A percentile compares a stretch with the other conserved stretches of the same genome.
phyloP scores from a whole-genome alignment of 2,329 filamentous ascomycete species.

The Ceratocystis colombiana region DNA sequence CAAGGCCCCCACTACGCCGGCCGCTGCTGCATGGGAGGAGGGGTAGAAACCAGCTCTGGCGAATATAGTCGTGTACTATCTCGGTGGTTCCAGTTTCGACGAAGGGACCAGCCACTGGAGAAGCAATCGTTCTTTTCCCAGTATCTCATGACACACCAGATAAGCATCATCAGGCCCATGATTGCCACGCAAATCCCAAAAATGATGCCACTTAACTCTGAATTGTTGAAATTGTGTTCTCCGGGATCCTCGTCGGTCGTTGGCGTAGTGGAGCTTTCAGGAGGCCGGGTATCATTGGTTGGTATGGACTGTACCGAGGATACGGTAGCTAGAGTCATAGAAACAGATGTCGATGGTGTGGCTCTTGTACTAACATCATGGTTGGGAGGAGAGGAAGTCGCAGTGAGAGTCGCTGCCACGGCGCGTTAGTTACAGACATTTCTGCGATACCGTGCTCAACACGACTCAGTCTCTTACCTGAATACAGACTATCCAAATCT shows the following conservation, averaged over 20 bases:
- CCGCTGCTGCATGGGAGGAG: neutral
- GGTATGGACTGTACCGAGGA: neutral
- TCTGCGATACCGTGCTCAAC: neutral
- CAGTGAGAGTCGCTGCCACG: neutral
- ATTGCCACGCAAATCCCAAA: slow-evolving; percentile 21
- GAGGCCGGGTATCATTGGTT: neutral
- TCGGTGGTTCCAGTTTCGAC: slow-evolving; percentile 8
- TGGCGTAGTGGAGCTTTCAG: neutral
- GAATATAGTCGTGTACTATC: slow-evolving; percentile 12
- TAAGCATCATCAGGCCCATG: slow-evolving; percentile 6
- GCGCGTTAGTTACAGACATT: neutral
- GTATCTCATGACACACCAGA: slow-evolving; percentile 17
- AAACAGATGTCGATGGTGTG: neutral
- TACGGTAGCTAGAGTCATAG: neutral
- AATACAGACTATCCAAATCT: slow-evolving; percentile 24
- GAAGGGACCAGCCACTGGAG: neutral
- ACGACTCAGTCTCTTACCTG: slow-evolving; percentile 15
- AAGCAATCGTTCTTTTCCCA: slow-evolving; percentile 20
- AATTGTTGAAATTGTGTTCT: slow-evolving; percentile 7
- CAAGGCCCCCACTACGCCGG: neutral
- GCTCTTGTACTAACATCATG: neutral
- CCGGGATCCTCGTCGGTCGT: neutral
- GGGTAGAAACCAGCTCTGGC: slow-evolving; percentile 1
- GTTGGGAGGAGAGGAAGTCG: neutral
- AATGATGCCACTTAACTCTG: slow-evolving; percentile 22